These are phyloP conservation scores for Penicillium nucicola DNA, from an alignment of 495 filamentous ascomycete genomes.

Conservation along the genomic window DNA sequence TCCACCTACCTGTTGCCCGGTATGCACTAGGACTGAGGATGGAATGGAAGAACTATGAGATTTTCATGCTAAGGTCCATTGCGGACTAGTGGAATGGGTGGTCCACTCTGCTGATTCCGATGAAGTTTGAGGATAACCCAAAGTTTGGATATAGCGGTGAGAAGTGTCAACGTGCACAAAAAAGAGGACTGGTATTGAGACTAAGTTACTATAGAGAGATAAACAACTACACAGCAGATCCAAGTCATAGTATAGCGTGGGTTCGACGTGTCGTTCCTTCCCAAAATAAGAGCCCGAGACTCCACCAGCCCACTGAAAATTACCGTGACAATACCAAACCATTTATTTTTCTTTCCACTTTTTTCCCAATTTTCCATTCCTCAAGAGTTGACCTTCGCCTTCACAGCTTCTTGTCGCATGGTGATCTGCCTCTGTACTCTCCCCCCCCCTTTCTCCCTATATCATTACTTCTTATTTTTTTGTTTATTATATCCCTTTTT, in stretches of 20 bases:
- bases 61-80: slow-evolving; percentile 2
- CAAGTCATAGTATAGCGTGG: too few species aligned
- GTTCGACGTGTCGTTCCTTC: slow-evolving; percentile 12
- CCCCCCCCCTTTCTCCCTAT: slow-evolving; percentile 13
- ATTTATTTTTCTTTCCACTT: neutral
- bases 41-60: slow-evolving; percentile 17
- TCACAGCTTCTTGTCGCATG: slow-evolving; percentile 19
- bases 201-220: too few species aligned
- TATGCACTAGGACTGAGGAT: slow-evolving; percentile 24
- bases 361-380: slow-evolving; percentile 16
- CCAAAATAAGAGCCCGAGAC: neutral
- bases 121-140: too few species aligned
- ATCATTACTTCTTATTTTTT: slow-evolving; percentile 15
- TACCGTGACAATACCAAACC: slow-evolving; percentile 2
- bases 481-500: slow-evolving; percentile 19
- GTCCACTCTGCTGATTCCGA: neutral
- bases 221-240: too few species aligned
- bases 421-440: slow-evolving; percentile 10
- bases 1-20: slow-evolving; percentile 13
- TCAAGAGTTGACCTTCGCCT: slow-evolving; percentile 21
- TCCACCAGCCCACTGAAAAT: neutral
- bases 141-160: too few species aligned
- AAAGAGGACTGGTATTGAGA: too few species aligned
- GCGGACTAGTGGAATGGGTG: slow-evolving; percentile 5
- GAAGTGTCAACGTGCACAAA: too few species aligned